Base-by-base conservation (phyloP, 176 grass and related monocot genomes). In the Olyra latifolia region DNA sequence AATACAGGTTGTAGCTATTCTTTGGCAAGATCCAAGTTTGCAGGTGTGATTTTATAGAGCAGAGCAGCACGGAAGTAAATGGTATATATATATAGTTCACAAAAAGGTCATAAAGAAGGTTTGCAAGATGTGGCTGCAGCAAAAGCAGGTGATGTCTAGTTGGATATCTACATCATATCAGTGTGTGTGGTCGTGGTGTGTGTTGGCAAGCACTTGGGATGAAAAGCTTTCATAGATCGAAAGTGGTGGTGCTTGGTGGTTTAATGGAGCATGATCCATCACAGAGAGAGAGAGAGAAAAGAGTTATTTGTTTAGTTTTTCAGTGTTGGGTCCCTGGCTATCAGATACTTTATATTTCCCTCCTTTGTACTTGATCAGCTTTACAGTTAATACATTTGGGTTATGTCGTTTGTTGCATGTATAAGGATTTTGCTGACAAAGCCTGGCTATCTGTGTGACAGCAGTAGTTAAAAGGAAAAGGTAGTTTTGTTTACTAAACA, bases 31-130 rank as follows among this genome's bases (percentile, higher is more conserved):
- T 76, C 24, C 62, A 58, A 38, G 79, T 61, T 27, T 66, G 52
- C 13, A 19, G n/a, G 15, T 61, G 61, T 62, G 19, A 19, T 75
- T 77, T 82, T 69, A 88, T 75, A 69, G 69, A 80, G 32, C 2
- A 19, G n/a, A 70, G 63, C 49, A 58, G 47, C 16, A 83, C 61
- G 20, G 30, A 13, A 74, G 62, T 68, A 52, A 19, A 61, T 49
- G 25, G 32, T 35, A 35, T 35, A 35, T 35, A 35, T 35, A 0
- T 17, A 20, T 60, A 23, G 68, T 74, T 46, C 19, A 43, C 32
- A 8, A 38, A 59, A 82, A 16, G 19, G 47, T 83, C n/a, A 78
- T 72, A 66, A 73, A 79, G 58, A 73, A 74, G 20, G 49, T 73
- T 78, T 72, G 66, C 25, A 44, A 55, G 28, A 29, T 65, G 22